Conservation (phyloP, 73 alveolate genomes). For the Durusdinium trenchii region DNA sequence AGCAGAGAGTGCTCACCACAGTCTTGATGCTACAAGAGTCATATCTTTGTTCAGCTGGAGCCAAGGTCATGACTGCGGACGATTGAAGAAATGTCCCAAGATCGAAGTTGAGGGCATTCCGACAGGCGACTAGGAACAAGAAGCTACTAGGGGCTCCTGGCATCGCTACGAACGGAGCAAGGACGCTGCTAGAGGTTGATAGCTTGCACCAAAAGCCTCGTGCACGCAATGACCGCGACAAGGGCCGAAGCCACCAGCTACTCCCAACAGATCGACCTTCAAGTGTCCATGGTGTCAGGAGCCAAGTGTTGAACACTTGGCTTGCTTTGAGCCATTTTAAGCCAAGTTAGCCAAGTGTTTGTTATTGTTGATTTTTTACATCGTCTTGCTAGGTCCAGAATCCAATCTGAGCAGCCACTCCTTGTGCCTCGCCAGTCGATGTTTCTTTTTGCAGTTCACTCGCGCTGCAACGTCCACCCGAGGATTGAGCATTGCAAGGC, state of each 20-base stretch:
- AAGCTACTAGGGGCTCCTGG: no score
- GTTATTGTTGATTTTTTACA: background rate
- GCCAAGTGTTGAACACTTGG: background rate
- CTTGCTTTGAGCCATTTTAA: background rate
- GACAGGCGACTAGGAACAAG: no score
- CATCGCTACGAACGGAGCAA: background rate
- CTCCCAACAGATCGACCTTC: conserved; percentile 76
- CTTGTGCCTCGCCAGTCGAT: background rate
- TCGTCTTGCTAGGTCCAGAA: conserved; percentile 28
- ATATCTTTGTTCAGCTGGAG: background rate
- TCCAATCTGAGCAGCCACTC: conserved; percentile 74
- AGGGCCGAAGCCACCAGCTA: conserved; percentile 8
- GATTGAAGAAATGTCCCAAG: background rate
- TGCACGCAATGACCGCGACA: no score
- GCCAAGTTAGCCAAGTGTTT: background rate
- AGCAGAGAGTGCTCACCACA: background rate
- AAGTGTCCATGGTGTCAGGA: conserved; percentile 73
- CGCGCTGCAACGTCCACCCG: no score
- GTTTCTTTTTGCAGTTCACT: background rate
- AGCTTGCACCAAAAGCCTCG: no score
- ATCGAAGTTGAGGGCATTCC: background rate
- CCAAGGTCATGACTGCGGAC: conserved; percentile 24
- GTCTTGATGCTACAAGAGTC: background rate
- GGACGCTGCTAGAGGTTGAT: no score
- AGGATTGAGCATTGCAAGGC: conserved; percentile 89